Conservation (phyloP, 176 grass and related monocot species). For the Elymus sibiricus region DNA sequence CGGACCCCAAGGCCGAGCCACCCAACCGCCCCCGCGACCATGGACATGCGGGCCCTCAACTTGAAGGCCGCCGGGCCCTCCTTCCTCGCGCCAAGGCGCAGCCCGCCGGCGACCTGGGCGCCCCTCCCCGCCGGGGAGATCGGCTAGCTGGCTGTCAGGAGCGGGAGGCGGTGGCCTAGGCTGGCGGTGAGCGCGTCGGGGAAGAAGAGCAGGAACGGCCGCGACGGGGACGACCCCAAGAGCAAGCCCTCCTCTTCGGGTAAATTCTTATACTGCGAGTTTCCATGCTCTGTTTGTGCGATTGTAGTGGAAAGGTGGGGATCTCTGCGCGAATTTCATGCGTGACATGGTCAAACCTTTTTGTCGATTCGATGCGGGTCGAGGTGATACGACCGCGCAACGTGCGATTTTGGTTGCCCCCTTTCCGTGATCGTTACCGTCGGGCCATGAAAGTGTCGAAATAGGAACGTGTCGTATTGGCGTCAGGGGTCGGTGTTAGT, state of each 20-base stretch:
- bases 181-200: constrained; percentile 53
- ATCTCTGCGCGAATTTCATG: not conserved
- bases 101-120: not conserved
- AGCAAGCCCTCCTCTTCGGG: constrained; percentile 40
- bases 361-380: constrained; percentile 22
- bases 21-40: constrained; percentile 8
- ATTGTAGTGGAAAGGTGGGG: not conserved
- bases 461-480: not conserved
- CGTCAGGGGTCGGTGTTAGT: not conserved
- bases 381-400: not conserved
- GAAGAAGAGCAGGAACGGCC: constrained; percentile 44
- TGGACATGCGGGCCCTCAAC: constrained; percentile 65
- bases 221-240: constrained; percentile 31
- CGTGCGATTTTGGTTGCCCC: not conserved
- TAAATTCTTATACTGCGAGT: not conserved
- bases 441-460: not conserved
- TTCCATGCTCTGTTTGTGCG: not conserved
- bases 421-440: not conserved
- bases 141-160: constrained; percentile 7
- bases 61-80: constrained; percentile 38
- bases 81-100: constrained; percentile 20
- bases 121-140: constrained; percentile 9
- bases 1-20: not conserved
- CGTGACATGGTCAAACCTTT: not conserved
- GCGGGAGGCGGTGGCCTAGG: constrained; percentile 25